These are phyloP conservation scores for Lodderomyces orthopsilosis DNA, from an alignment of 1,139 yeast species.

Conservation along the genomic window DNA sequence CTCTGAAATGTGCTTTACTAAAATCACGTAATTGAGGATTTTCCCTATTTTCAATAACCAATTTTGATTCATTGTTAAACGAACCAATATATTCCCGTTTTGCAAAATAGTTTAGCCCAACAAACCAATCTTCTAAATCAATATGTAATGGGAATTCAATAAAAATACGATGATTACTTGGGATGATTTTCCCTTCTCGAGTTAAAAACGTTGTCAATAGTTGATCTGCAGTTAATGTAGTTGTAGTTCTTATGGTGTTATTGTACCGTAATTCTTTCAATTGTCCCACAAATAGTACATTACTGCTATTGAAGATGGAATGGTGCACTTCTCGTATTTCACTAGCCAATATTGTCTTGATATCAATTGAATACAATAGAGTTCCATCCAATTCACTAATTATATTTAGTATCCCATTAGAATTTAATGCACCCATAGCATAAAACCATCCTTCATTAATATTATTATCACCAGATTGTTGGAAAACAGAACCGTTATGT, in stretches of 20 bases:
- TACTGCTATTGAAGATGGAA: conserved; percentile 60
- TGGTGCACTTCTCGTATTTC: conserved; percentile 69
- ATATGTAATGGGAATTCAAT: conserved; percentile 66
- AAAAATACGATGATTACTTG: conserved; percentile 43
- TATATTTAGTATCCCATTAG: conserved; percentile 64
- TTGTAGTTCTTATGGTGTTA: conserved; percentile 35
- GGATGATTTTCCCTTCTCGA: conserved; percentile 33
- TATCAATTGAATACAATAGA: conserved; percentile 59
- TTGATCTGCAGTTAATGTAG: conserved; percentile 24
- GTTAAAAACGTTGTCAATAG: conserved; percentile 25
- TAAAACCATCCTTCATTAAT: conserved; percentile 67
- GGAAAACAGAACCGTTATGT: conserved; percentile 4
- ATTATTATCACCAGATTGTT: conserved; percentile 13
- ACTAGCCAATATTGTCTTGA: conserved; percentile 54
- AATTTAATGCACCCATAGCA: conserved; percentile 69
- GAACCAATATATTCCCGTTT: conserved; percentile 55
- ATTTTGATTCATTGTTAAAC: conserved; percentile 18
- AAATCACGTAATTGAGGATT: conserved; percentile 21
- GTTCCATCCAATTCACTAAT: conserved; percentile 67
- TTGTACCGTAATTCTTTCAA: conserved; percentile 51
- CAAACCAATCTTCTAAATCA: conserved; percentile 83
- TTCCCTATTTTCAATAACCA: background rate
- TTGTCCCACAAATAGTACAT: conserved; percentile 58
- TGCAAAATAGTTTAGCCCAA: conserved; percentile 67
- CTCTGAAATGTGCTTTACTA: conserved; percentile 44